Base-by-base conservation (phyloP, 2,329 filamentous ascomycete species). In the Hymenoscyphus albidus region DNA sequence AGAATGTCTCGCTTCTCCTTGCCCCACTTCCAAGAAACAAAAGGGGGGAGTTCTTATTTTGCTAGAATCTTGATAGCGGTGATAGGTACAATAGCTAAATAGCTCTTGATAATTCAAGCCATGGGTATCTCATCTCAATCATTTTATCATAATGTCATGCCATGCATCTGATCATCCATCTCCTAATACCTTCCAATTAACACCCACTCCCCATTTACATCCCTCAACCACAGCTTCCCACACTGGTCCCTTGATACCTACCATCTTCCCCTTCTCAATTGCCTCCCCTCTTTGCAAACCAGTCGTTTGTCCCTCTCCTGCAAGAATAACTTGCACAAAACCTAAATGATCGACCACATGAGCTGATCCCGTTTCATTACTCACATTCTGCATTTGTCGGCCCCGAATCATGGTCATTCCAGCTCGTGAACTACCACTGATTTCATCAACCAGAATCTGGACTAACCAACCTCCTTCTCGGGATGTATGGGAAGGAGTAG, bases 161-260 rank as follows among this genome's bases (percentile, higher is more conserved):
- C 27, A 22, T 14, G 18, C 27, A 58, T 48, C 16, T 31, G 2
- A n/a, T 51, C 18, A 51, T 32, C 40, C 39, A 44, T 56, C 59
- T 12, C 39, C n/a, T 38, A 75, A 67, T 55, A 74, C 70, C 64
- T 73, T 73, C 75, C 75, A 76, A 39, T 74, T 70, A 64, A 74
- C 73, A 59, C 73, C 74, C 68, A 76, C 71, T n/a, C 73, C 70
- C 74, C 74, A 76, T 67, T 70, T 74, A 58, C 66, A 67, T 2
- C 70, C 73, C 5, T 74, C 72, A 51, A 74, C 42, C 14, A 68
- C 55, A 18, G 75, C 68, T 60, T 76, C 73, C 75, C 75, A 76
- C n/a, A 74, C 66, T 1, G 73, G 74, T 2, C 71, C 72, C 38
- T 74, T 76, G 35, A 76, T 71, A 1, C 71, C 74, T 10, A 76